Evolutionary conservation across 2,329 filamentous ascomycete species (phyloP).

Genomic region (Trichoderma guizhouense): DNA sequence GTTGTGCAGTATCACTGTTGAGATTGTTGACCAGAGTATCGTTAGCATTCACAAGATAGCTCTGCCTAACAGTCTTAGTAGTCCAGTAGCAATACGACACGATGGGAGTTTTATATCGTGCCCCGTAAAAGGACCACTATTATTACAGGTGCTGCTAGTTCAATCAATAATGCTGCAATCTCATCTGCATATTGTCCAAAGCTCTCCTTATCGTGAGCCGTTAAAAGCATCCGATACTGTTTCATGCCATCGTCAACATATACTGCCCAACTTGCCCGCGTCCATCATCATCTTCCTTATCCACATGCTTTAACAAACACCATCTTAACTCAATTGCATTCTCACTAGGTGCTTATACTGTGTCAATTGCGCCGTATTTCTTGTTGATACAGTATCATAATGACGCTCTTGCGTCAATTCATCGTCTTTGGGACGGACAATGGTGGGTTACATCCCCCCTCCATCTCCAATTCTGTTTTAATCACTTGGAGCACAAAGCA

Average conservation of each 20-base stretch:
- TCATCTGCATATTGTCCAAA: neutral
- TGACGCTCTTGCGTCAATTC: constrained; percentile 5
- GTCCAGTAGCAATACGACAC: neutral
- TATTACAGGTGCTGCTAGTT: neutral
- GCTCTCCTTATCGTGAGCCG: neutral
- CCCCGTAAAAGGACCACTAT: neutral
- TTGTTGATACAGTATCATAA: neutral
- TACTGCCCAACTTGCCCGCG: no score
- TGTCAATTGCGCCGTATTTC: neutral
- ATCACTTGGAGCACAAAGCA: neutral
- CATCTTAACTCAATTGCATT: neutral
- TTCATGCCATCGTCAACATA: neutral
- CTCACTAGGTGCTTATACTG: neutral
- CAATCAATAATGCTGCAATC: neutral
- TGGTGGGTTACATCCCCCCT: constrained; percentile 4
- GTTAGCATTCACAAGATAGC: neutral
- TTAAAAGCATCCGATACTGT: neutral
- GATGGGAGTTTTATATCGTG: neutral
- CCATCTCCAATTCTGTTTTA: neutral
- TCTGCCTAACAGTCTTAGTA: neutral
- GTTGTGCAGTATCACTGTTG: no score
- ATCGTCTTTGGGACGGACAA: constrained; percentile 14
- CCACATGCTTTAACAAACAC: neutral
- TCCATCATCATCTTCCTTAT: no score
- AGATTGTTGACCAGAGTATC: no score